Base-by-base conservation (phyloP, 208 protist genomes). In the Trypanosoma mega region DNA sequence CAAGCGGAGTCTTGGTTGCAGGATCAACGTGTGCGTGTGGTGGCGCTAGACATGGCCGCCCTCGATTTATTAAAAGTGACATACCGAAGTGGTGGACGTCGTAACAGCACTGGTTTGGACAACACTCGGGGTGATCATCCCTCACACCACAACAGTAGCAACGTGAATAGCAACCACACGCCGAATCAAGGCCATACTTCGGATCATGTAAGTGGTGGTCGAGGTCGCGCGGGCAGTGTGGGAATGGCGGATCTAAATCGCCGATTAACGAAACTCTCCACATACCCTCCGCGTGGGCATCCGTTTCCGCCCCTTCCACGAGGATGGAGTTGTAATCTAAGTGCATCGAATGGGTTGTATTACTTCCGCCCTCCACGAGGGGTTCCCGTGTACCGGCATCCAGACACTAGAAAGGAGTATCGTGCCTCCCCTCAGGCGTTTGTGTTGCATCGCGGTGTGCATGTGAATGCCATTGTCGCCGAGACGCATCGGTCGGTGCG, bases 381-480 rank as follows among this genome's bases (percentile, higher is more conserved):
- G 9, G 43, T 12, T 16, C 56, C 56, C 2, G 41, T 64, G 12
- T 71, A 63, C 45, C 16, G 36, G 16, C 87, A 94, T 50, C 88
- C 88, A 5, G 18, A 46, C 21, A 92, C 70, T 14, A 43, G 72
- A 3, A 63, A 58, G 27, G 59, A 68, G 43, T 92, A 90, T 59
- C 82, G 80, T 33, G 76, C 73, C 26, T 60, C 84, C 0, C 84
- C 88, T 21, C 88, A 94, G 55, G 78, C 74, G 9, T 88, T 92
- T 68, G 82, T 73, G 24, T 56, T 69, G 49, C 69, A 90, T 46
- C 76, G 73, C 21, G 49, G 64, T 24, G 49, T 94, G 7, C 68
- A 64, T 16, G 23, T 55, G 18, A 67, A 74, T 16, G 81, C 59
- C n/a, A 71, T 90, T 39, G 78, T 82, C 0, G 52, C 41, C 1